Conservation (phyloP, 352 stramenopile species). For the Pythium graminicola region DNA sequence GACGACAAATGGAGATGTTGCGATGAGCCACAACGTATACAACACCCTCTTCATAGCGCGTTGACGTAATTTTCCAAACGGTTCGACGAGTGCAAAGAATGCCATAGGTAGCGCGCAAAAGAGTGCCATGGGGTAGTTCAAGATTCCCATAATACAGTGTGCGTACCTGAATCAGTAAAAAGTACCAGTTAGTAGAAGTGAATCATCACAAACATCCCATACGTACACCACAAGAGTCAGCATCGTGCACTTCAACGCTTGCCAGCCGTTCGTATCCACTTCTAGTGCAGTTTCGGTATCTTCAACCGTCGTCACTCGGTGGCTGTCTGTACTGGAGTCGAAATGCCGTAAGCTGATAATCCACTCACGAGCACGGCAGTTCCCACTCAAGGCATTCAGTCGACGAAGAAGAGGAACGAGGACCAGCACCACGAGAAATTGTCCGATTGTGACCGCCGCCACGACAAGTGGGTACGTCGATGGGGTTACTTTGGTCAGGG, state of each 20-base stretch:
- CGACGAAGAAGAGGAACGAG: slow-evolving; percentile 8
- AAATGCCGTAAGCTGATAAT: slow-evolving; percentile 7
- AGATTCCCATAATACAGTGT: slow-evolving; percentile 66
- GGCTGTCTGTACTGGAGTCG: slow-evolving; percentile 3
- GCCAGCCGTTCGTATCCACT: slow-evolving; percentile 16
- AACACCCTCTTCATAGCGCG: slow-evolving; percentile 18
- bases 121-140: slow-evolving; percentile 80
- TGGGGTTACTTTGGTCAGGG: not conserved
- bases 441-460: not conserved
- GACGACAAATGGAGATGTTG: slow-evolving; percentile 45
- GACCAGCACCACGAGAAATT: not conserved
- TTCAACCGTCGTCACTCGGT: not conserved
- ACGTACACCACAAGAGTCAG: slow-evolving; percentile 30
- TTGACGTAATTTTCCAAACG: slow-evolving; percentile 9
- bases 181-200: not conserved
- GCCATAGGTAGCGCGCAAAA: slow-evolving; percentile 58
- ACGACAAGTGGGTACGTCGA: not conserved
- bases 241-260: slow-evolving; percentile 20
- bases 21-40: slow-evolving; percentile 35
- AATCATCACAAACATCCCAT: not conserved
- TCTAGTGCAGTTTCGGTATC: not conserved
- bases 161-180: slow-evolving; percentile 28
- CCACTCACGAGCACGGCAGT: slow-evolving; percentile 6
- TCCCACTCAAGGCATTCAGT: slow-evolving; percentile 4
- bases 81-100: slow-evolving; percentile 50